Evolutionary conservation across 352 stramenopile species (phyloP).

Genomic region (Phytophthora pistaciae): DNA sequence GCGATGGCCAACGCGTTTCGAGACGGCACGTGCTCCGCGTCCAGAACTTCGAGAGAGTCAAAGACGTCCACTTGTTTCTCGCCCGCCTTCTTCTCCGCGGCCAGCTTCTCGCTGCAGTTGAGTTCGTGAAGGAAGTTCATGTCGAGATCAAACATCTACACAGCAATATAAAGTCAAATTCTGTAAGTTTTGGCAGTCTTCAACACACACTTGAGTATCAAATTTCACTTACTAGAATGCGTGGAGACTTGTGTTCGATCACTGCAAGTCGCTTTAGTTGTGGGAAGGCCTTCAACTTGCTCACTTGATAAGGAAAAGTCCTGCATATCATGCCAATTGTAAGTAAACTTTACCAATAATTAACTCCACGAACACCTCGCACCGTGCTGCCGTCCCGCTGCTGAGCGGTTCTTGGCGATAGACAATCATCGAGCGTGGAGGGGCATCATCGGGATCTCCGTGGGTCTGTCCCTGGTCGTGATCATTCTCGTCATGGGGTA

Average conservation of each 20-base stretch:
- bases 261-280: conserved; percentile 64
- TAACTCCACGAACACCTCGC: background rate
- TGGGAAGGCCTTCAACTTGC: conserved; percentile 53
- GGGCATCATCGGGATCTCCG: conserved; percentile 25
- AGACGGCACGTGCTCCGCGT: conserved; percentile 63
- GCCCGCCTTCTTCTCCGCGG: conserved; percentile 39
- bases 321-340: conserved; percentile 22
- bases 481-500: conserved; percentile 28
- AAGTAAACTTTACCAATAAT: background rate
- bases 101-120: conserved; percentile 58
- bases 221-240: conserved; percentile 53
- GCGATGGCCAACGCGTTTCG: conserved; percentile 66
- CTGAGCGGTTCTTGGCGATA: conserved; percentile 39
- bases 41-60: conserved; percentile 51
- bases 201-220: background rate
- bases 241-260: conserved; percentile 66
- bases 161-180: conserved; percentile 5
- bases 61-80: conserved; percentile 40
- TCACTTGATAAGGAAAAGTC: conserved; percentile 75
- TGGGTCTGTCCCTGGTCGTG: conserved; percentile 30
- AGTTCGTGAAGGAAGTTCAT: conserved; percentile 75
- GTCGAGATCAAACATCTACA: conserved; percentile 73
- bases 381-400: conserved; percentile 25
- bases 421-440: conserved; percentile 22
- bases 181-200: background rate